A percentile compares a stretch with the other conserved stretches of the same genome.
phyloP scores from a whole-genome alignment of 192 early-diverging fungal species.

The Backusella tarrabulga region DNA sequence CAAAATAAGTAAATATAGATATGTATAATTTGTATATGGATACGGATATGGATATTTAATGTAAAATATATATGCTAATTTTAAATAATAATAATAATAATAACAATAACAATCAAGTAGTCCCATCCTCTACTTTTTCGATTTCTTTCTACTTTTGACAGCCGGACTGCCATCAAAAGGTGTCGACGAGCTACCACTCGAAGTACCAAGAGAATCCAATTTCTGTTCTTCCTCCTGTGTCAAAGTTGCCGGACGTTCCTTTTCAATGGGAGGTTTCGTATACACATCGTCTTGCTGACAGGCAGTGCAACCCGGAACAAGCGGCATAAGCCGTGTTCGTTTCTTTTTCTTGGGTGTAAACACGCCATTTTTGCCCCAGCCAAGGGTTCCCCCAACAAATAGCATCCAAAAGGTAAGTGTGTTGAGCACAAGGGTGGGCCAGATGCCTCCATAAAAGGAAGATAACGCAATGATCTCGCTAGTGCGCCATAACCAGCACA shows the following conservation, averaged over 20 bases:
- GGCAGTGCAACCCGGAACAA: background rate
- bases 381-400: constrained; percentile 19
- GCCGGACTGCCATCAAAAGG: background rate
- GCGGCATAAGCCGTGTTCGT: background rate
- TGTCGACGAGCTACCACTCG: background rate
- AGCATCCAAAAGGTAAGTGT: constrained; percentile 26
- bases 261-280: background rate
- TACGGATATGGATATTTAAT: background rate
- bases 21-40: background rate
- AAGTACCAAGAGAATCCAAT: background rate
- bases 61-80: background rate
- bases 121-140: background rate
- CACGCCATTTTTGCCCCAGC: background rate
- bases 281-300: constrained; percentile 5
- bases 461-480: constrained; percentile 27
- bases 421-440: constrained; percentile 33
- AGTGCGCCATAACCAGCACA: constrained; percentile 34
- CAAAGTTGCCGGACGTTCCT: background rate
- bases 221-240: constrained; percentile 10
- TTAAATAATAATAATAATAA: background rate
- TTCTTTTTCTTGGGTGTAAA: constrained; percentile 1
- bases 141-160: constrained; percentile 8
- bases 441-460: constrained; percentile 34
- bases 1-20: background rate
- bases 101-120: background rate